phyloP scores from a whole-genome alignment of 805 yeast species.

The Candida insectorum region DNA sequence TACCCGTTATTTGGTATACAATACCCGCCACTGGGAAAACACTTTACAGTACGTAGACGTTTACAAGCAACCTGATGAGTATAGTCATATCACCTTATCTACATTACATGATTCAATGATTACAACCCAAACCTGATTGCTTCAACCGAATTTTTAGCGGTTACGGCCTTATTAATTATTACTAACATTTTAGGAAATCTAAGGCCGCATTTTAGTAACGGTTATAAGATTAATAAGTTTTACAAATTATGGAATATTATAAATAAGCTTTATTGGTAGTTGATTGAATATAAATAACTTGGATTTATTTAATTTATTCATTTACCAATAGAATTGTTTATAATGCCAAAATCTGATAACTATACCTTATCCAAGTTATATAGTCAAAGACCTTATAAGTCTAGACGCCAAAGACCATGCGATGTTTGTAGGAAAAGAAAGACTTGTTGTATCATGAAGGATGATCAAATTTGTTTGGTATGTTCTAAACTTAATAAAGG shows the following conservation, averaged over 20 bases:
- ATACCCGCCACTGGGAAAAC: too few species aligned
- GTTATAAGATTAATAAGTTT: too few species aligned
- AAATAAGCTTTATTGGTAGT: not conserved
- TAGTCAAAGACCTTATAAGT: slow-evolving; percentile 27
- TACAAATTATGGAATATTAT: too few species aligned
- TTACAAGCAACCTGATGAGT: too few species aligned
- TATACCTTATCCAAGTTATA: slow-evolving; percentile 8
- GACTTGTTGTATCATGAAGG: slow-evolving; percentile 32
- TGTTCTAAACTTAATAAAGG: slow-evolving; percentile 27
- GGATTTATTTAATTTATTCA: not conserved
- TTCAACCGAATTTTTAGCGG: too few species aligned
- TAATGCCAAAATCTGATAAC: slow-evolving; percentile 7
- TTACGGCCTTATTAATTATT: too few species aligned
- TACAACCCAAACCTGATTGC: not conserved
- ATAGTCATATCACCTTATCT: slow-evolving; percentile 7
- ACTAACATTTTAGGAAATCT: too few species aligned
- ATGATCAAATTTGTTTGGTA: slow-evolving; percentile 26
- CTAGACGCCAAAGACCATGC: slow-evolving; percentile 32
- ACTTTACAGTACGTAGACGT: too few species aligned
- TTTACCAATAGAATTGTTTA: not conserved
- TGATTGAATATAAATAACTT: not conserved
- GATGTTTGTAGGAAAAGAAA: slow-evolving; percentile 33
- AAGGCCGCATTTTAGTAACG: too few species aligned
- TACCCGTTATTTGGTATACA: too few species aligned
- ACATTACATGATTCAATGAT: slow-evolving; percentile 6